Percentiles rank a stretch among this genome's conserved stretches.
These are phyloP conservation scores for Rhodotorula taiwanensis DNA, from an alignment of 768 basidiomycete species.

Conservation along the genomic window DNA sequence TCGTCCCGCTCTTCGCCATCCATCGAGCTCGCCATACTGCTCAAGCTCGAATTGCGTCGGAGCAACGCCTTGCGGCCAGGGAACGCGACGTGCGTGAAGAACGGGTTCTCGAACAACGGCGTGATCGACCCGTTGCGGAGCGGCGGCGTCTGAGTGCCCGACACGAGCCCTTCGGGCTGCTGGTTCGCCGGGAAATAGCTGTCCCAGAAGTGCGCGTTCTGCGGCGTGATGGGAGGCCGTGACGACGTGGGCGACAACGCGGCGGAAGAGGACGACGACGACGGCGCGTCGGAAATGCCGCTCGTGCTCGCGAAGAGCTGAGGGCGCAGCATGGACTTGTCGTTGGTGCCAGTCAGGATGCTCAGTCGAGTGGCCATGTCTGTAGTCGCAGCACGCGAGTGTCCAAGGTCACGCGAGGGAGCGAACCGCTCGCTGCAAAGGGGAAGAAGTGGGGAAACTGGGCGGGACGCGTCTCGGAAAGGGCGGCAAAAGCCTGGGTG, in stretches of 20 bases:
- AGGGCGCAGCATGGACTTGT: no score
- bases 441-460: no score
- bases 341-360: no score
- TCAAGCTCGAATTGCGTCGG: slow-evolving; percentile 26
- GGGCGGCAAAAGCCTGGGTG: no score
- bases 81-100: not conserved
- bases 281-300: not conserved
- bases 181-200: slow-evolving; percentile 11
- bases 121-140: no score
- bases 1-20: slow-evolving; percentile 27
- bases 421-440: no score
- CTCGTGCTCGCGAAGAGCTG: no score
- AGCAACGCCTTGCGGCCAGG: slow-evolving; percentile 13
- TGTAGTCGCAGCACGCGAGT: no score
- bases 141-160: slow-evolving; percentile 12
- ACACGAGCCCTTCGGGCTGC: not conserved
- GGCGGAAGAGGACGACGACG: not conserved
- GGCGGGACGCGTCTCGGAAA: no score
- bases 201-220: slow-evolving; percentile 14
- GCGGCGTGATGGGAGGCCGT: slow-evolving; percentile 14
- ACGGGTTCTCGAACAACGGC: no score
- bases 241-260: slow-evolving; percentile 7
- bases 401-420: no score
- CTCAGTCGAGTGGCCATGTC: no score
- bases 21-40: slow-evolving; percentile 21